Base-by-base conservation (phyloP, 768 basidiomycete genomes). In the Hysterangium stoloniferum region DNA sequence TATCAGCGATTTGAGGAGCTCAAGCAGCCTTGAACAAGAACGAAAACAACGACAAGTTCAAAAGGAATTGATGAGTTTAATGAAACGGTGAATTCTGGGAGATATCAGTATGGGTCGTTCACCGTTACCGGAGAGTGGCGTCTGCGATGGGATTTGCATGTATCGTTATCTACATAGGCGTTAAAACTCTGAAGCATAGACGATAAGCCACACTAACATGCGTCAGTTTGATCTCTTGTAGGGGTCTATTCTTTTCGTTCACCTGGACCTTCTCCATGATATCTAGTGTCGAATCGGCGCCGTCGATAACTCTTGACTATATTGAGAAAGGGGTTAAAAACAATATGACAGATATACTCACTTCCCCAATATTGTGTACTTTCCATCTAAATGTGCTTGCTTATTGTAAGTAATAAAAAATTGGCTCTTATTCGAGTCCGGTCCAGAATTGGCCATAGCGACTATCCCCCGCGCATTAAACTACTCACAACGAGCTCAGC, bases 381-480 rank as follows among this genome's bases (percentile, higher is more conserved):
- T 97, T 56, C 84, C 84, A 62, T 99, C 95, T 13, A 99, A 78
- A 64, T 96, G 94, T 1, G 88, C 69, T 59, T 97, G 95, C 64
- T 98, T 98, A 2, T 85, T 71, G 62, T 97, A 97, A 3, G 89
- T 82, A 61, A 93, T 75, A 63, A 91, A 91, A 64, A 91, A 91
- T 63, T 92, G 87, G 37, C 75, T 84, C 68, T 95, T 97, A 71
- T 97, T 99, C 29, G 86, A 80, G 64, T 96, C 90, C 8, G 83
- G 82, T 1, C 96, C 96, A 6, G 89, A 84, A 67, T 98, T 99
- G 49, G 96, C 96, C 94, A 98, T 98, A 25, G 96, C 96, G 13
- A 98, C 84, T 57, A 97, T 76, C 15, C 96, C 96, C 54, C 96
- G 81, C 45, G 82, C 73, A 66, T 97, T 97, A 71, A 99, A 98